Conservation (phyloP, 768 basidiomycete species). For the Mycena metata region DNA sequence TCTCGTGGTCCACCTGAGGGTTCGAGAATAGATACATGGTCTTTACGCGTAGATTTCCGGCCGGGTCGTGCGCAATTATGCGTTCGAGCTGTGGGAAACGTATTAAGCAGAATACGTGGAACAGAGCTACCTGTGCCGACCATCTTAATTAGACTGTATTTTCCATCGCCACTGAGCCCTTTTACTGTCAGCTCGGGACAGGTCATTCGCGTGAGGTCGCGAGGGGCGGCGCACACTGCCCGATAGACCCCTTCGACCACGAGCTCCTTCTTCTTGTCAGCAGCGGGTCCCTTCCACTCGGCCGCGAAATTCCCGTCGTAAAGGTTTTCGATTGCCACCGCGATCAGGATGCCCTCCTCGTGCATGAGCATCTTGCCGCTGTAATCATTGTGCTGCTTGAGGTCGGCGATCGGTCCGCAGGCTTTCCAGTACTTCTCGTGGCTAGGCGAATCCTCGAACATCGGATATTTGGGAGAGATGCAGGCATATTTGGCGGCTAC, state of each 20-base stretch:
- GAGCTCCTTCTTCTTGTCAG: slow-evolving; percentile 3
- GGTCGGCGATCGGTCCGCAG: no score
- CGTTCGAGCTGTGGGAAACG: background rate
- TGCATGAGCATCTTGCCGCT: no score
- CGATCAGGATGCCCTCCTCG: no score
- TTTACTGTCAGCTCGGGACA: slow-evolving; percentile 26
- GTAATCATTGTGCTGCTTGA: no score
- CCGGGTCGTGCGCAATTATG: slow-evolving; percentile 10
- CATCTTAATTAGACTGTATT: slow-evolving; percentile 21
- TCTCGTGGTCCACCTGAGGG: slow-evolving; percentile 10
- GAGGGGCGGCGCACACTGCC: background rate
- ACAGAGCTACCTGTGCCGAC: slow-evolving; percentile 3
- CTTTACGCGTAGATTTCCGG: slow-evolving; percentile 13
- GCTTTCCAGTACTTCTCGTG: no score
- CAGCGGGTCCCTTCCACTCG: slow-evolving; percentile 1
- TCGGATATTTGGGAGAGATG: no score
- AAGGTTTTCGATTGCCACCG: background rate
- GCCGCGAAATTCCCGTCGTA: background rate
- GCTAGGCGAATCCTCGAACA: no score
- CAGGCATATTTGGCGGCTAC: no score
- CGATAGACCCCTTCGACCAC: slow-evolving; percentile 8
- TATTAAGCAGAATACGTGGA: no score
- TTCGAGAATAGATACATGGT: slow-evolving; percentile 12
- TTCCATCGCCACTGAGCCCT: slow-evolving; percentile 13
- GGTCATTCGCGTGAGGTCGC: background rate